Conservation (phyloP, 2,329 filamentous ascomycete species). For the Neocatenulostroma microsporum region DNA sequence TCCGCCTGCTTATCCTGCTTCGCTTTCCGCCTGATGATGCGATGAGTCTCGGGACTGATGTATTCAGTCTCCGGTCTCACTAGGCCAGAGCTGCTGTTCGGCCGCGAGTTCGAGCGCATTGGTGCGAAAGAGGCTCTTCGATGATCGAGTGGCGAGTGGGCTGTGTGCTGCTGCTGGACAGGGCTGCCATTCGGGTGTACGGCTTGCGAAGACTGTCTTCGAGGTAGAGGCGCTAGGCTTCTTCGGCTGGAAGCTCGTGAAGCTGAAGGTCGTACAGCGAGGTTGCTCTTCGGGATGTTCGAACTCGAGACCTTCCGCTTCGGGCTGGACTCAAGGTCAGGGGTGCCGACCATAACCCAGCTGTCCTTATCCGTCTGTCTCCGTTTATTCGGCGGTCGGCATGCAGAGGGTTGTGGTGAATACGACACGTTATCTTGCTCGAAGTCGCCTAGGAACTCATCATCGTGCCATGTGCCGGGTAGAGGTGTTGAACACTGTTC, state of each 20-base stretch:
- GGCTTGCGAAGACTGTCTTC: slow-evolving; percentile 28
- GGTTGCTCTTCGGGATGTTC: slow-evolving; percentile 15
- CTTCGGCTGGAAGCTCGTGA: slow-evolving; percentile 26
- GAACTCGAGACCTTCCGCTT: slow-evolving; percentile 28
- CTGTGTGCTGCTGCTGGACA: slow-evolving; percentile 8
- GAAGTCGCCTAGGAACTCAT: slow-evolving; percentile 40
- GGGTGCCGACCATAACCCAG: slow-evolving; percentile 41
- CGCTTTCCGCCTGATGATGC: slow-evolving; percentile 62
- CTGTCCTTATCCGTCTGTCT: slow-evolving; percentile 41
- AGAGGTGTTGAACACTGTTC: slow-evolving; percentile 36
- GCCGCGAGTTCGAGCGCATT: slow-evolving; percentile 34
- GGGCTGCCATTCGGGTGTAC: slow-evolving; percentile 30
- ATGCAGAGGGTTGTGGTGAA: slow-evolving; percentile 21
- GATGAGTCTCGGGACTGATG: slow-evolving; percentile 58
- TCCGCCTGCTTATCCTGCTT: slow-evolving; percentile 72
- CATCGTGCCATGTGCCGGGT: slow-evolving; percentile 48
- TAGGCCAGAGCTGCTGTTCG: slow-evolving; percentile 13
- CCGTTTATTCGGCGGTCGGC: slow-evolving; percentile 34
- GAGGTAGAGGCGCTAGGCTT: slow-evolving; percentile 35
- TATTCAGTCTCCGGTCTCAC: too few species aligned
- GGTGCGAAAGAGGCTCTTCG: slow-evolving; percentile 51
- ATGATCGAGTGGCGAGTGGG: slow-evolving; percentile 25
- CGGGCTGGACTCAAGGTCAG: slow-evolving; percentile 41
- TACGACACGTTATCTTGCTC: slow-evolving; percentile 37
- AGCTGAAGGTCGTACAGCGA: slow-evolving; percentile 16